Evolutionary conservation across 306 rosid genomes (phyloP).

Genomic region (Erythrophleum fordii): DNA sequence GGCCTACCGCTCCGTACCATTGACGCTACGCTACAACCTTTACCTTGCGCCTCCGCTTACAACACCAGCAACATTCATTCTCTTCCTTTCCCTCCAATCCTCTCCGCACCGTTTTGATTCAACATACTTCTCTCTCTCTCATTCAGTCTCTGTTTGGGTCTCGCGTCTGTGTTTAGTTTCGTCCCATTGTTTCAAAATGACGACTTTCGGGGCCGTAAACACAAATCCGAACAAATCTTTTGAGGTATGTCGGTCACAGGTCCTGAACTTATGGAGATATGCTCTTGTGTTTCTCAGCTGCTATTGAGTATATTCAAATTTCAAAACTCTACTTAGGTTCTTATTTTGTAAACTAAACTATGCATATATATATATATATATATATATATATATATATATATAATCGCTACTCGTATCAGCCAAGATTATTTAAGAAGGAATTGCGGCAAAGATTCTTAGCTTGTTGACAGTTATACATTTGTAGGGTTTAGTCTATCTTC

Average conservation of each 20-base stretch:
- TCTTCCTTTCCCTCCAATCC: background rate
- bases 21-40: background rate
- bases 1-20: background rate
- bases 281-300: background rate
- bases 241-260: background rate
- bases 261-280: background rate
- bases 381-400: background rate
- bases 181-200: slow-evolving; percentile 40
- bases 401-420: background rate
- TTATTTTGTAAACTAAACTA: background rate
- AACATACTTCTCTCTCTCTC: background rate
- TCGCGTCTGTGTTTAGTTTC: background rate
- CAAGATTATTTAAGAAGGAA: background rate
- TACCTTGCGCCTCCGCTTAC: background rate
- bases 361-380: background rate
- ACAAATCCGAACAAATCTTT: slow-evolving; percentile 51
- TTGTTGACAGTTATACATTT: background rate
- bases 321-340: background rate
- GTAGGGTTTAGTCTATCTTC: background rate
- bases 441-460: background rate
- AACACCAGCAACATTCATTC: background rate
- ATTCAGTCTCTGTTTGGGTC: background rate
- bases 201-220: slow-evolving; percentile 50
- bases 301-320: background rate
- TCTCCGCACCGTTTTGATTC: background rate